Evolutionary conservation across 1,284 basidiomycete species (phyloP).

Genomic region (Fomitopsis palustris): DNA sequence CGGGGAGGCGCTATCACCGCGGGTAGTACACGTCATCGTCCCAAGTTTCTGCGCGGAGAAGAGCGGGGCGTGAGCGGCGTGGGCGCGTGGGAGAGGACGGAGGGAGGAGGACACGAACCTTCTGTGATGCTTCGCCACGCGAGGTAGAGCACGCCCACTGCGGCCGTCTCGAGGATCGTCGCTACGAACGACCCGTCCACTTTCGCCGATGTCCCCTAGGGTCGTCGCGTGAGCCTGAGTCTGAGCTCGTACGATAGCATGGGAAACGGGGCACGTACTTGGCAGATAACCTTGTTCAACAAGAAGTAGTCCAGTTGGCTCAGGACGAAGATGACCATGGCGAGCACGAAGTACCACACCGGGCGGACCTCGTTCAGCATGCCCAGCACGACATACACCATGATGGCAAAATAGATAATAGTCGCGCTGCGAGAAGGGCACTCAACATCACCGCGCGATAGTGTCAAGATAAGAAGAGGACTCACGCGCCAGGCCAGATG

Average conservation of each 20-base stretch:
- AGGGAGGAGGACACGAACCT: conserved; percentile 44
- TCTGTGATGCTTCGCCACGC: conserved; percentile 85
- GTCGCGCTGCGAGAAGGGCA: conserved; percentile 45
- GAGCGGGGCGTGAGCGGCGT: neutral
- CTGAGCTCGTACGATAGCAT: conserved; percentile 4
- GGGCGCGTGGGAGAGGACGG: neutral
- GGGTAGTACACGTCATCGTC: conserved; percentile 25
- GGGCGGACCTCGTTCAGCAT: conserved; percentile 72
- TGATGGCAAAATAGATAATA: conserved; percentile 62
- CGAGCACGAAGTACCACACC: conserved; percentile 64
- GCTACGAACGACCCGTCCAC: conserved; percentile 82
- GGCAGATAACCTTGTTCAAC: conserved; percentile 71
- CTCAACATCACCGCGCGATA: neutral
- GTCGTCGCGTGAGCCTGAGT: neutral
- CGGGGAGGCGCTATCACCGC: conserved; percentile 12
- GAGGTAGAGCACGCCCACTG: conserved; percentile 66
- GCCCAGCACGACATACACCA: conserved; percentile 72
- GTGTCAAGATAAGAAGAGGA: conserved; percentile 16
- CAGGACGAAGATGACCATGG: conserved; percentile 67
- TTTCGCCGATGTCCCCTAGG: conserved; percentile 34
- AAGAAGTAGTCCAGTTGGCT: conserved; percentile 79
- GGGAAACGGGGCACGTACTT: conserved; percentile 40
- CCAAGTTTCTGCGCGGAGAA: conserved; percentile 16
- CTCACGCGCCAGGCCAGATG: conserved; percentile 81
- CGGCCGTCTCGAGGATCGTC: conserved; percentile 70